These are phyloP conservation scores for Capsicum pubescens DNA, from an alignment of 257 asterid species.

Conservation along the genomic window DNA sequence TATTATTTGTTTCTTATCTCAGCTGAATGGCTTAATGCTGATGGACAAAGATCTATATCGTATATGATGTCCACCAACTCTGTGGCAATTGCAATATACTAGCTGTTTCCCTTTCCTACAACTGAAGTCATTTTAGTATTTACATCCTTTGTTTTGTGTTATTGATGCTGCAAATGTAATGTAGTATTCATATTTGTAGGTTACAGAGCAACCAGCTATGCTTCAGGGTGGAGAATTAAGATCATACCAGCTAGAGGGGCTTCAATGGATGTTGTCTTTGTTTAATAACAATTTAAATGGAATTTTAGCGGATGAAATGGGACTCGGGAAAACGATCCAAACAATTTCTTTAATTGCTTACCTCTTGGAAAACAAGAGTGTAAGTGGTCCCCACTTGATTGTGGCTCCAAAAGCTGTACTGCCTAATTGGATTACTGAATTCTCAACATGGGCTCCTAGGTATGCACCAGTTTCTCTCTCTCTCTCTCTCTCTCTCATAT, in stretches of 20 bases:
- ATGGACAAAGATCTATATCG: not conserved
- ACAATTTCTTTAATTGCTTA: conserved; percentile 91
- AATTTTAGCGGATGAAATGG: conserved; percentile 99
- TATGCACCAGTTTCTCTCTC: conserved; percentile 37
- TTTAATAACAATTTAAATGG: conserved; percentile 96
- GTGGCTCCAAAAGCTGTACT: conserved; percentile 99
- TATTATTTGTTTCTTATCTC: conserved; percentile 6
- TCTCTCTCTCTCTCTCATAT: not conserved
- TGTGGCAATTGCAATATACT: not conserved
- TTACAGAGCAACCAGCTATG: conserved; percentile 94
- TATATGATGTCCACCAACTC: conserved; percentile 9
- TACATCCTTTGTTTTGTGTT: conserved; percentile 3
- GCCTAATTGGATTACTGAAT: conserved; percentile 94
- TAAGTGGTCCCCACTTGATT: conserved; percentile 95
- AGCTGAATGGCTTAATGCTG: not conserved
- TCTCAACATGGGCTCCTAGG: conserved; percentile 96
- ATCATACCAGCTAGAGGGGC: conserved; percentile 94
- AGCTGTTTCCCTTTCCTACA: conserved; percentile 15
- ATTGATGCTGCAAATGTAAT: conserved; percentile 20
- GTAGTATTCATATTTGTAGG: conserved; percentile 53
- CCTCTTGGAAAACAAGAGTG: conserved; percentile 94
- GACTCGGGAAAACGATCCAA: conserved; percentile 96
- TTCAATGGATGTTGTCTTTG: conserved; percentile 98
- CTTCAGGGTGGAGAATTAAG: conserved; percentile 99
- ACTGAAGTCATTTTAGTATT: not conserved